Base-by-base conservation (phyloP, 2,329 filamentous ascomycete species). In the Colletotrichum brevisporum region DNA sequence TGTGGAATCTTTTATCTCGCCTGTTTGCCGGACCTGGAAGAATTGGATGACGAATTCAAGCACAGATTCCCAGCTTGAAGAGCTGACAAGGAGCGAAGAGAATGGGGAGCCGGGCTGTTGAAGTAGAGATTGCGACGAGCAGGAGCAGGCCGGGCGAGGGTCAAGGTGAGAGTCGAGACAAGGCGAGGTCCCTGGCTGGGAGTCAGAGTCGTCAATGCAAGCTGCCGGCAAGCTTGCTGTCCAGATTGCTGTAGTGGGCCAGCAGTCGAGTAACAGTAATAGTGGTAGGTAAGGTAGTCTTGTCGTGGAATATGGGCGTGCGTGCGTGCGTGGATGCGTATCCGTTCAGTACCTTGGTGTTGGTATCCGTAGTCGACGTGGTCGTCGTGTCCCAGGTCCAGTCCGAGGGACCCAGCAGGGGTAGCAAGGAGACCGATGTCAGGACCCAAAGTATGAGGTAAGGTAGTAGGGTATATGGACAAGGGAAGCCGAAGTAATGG, bases 1-100 rank as follows among this genome's bases (percentile, higher is more conserved):
- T 61, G 67, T 67, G 62, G 55, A 69, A 56, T 60, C 51, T 67
- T 60, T 69, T 60, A 67, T 69, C 63, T 69, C 67, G 67, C 67
- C 55, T 67, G 59, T 53, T 53, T 61, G 39, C 26, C 41, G 41
- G 18, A 43, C 62, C 55, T 24, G 55, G 43, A n/a, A 31, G 63
- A 26, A 4, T 69, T 27, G 67, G 61, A 69, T 53, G 62, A 69
- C 62, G 62, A 45, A 53, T 69, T 52, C 67, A 56, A 45, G 55
- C 56, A 69, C 62, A 66, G 47, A 57, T 57, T 48, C 51, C 63
- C 51, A 8, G 52, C 55, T 60, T 67, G 55, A 56, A 69, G 39
- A 36, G 58, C 47, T 50, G 56, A 69, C 67, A 69, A 69, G 67
- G 67, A 61, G 50, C 48, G 50, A 15, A 41, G 50, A 15, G 31